These are phyloP conservation scores for Thalassiosira exigua DNA, from an alignment of 352 stramenopile species.

Conservation along the genomic window DNA sequence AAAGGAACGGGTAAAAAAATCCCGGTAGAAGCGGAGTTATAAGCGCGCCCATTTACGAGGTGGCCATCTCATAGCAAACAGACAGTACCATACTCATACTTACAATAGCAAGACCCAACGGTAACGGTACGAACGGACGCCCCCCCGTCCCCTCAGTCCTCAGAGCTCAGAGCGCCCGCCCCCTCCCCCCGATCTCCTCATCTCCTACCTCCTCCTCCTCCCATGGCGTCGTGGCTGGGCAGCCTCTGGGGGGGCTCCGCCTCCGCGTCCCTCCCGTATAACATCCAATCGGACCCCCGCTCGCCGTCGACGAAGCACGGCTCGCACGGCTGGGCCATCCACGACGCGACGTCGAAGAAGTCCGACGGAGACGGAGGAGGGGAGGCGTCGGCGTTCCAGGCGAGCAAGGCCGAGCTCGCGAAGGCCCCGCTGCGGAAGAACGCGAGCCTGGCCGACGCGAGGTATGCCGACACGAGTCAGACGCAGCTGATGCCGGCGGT, in stretches of 20 bases:
- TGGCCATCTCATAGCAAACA: too few species aligned
- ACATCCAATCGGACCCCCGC: conserved; percentile 23
- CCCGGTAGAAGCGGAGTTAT: too few species aligned
- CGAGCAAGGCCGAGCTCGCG: conserved; percentile 87
- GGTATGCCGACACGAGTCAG: conserved; percentile 34
- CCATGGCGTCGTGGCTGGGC: conserved; percentile 51
- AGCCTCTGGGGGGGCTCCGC: conserved; percentile 45
- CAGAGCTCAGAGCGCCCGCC: too few species aligned
- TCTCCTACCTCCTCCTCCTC: background rate
- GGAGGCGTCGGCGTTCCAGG: conserved; percentile 93
- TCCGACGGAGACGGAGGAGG: conserved; percentile 76
- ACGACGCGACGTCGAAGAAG: conserved; percentile 88
- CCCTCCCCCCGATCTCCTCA: background rate
- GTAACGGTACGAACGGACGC: too few species aligned
- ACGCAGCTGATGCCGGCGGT: conserved; percentile 70
- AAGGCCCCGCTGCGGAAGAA: conserved; percentile 82
- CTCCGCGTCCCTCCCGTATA: conserved; percentile 46
- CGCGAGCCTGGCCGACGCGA: conserved; percentile 2
- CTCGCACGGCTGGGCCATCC: conserved; percentile 83
- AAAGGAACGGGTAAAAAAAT: too few species aligned
- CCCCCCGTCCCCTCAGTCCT: too few species aligned
- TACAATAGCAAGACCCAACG: too few species aligned
- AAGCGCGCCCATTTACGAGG: too few species aligned
- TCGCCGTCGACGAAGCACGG: conserved; percentile 39
- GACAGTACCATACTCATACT: too few species aligned